Base-by-base conservation (phyloP, 129 eudicot species). In the Pulicaria dysenterica region DNA sequence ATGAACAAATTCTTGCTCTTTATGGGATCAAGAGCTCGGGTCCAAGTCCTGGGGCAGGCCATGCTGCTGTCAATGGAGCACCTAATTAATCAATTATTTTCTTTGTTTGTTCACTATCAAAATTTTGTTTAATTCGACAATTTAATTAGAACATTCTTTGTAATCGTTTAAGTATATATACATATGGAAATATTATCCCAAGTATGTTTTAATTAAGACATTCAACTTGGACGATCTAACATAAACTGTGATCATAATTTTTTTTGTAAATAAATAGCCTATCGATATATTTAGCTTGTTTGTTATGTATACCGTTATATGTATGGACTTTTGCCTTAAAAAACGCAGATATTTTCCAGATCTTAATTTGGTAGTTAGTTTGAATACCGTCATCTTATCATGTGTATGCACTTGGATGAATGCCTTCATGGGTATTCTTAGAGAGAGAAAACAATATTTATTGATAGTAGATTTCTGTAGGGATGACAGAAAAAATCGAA, bases 31-130 rank as follows among this genome's bases (percentile, higher is more conserved):
- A 80, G 78, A 80, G 73, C 55, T 88, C 94, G 4, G 94, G 94
- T 46, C 94, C 94, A 0, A 84, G 94, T 43, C 94, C 90, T 0
- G 94, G 94, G 39, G 82, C 38, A 34, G 93, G 93, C 43, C 85
- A 87, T 79, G 81, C 86, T 0, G 55, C 13, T 54, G 45, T 38
- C 53, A 64, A 68, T 17, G 78, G 70, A 10, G 54, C 40, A 16
- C 88, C 74, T 55, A 57, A 83, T 36, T 86, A 0, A 11, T 19
- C 5, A 65, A 13, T 17, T 65, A 43, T 72, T 57, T 57, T 73
- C 41, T 34, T 64, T 72, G n/a, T 72, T 67, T 57, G 50, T 76
- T 31, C 2, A 24, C 46, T 56, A 31, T n/a, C 65, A 50, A 3
- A 62, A 50, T 39, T 1, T 50, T 53, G 12, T 56, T 38, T 48